These are phyloP conservation scores for Daldinia sp. DNA, from an alignment of 2,329 filamentous ascomycete species.

Conservation along the genomic window DNA sequence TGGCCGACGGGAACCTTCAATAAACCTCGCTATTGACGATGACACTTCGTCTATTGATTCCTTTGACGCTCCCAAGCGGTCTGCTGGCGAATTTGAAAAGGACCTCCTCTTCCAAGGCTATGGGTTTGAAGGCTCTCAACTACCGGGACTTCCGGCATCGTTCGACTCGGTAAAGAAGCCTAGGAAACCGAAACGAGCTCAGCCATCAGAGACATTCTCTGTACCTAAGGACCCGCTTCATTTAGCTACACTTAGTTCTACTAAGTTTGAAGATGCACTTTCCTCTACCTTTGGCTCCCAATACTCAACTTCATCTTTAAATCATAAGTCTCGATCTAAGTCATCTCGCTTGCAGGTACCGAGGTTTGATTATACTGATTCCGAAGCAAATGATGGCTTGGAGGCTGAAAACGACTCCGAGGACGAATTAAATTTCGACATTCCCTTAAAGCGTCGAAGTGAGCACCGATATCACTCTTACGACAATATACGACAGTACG, in stretches of 20 bases:
- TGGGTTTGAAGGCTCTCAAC: constrained; percentile 35
- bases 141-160: constrained; percentile 40
- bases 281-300: constrained; percentile 1
- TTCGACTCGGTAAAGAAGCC: constrained; percentile 30
- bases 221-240: constrained; percentile 11
- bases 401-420: constrained; percentile 34
- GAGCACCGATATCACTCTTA: constrained; percentile 17
- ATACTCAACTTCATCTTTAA: constrained; percentile 25
- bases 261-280: constrained; percentile 8
- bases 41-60: constrained; percentile 39
- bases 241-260: constrained; percentile 14
- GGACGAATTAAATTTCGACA: constrained; percentile 41
- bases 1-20: constrained; percentile 10
- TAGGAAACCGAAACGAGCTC: constrained; percentile 3
- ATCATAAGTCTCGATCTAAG: constrained; percentile 1
- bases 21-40: constrained; percentile 39
- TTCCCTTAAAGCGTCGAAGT: constrained; percentile 34
- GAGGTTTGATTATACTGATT: constrained; percentile 29
- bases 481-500: constrained; percentile 17
- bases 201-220: constrained; percentile 1
- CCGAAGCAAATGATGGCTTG: constrained; percentile 24
- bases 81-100: constrained; percentile 40
- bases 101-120: constrained; percentile 44
- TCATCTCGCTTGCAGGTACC: constrained; percentile 32
- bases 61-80: constrained; percentile 26